Evolutionary conservation across 306 rosid species (phyloP), one percentile per base, ranked within the genome.

Genomic region (Cicer cuneatum): DNA sequence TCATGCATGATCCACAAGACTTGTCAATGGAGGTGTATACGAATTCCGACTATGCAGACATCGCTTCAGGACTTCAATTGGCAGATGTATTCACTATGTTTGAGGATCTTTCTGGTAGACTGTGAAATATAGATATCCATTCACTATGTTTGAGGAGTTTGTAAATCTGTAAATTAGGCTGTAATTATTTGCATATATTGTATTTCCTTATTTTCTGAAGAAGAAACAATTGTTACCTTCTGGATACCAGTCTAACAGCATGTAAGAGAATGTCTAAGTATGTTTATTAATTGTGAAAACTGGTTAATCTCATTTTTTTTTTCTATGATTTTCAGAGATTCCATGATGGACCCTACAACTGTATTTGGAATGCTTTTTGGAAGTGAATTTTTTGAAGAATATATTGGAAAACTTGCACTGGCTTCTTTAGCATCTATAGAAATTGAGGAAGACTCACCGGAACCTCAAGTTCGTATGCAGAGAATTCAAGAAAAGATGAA

Each of bases 351-450:
- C 56, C 99, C 99, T 57, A 33, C 95, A 67, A 66, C 92, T 63
- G 99, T 94, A 69, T 94, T 94, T 68, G 99, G 99, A 61, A 94
- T 94, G 99, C 86, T 94, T 82, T 94, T 94, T 66, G 99, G 99
- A 78, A 94, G 95, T 52, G 99, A 94, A 7, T 64, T 7, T 40
- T 94, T 94, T 84, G 99, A 92, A 57, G 99, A 92, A 49, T 94
- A 87, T 80, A 83, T 92, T 49, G 99, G 99, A 62, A 84, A 87
- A 80, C 92, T 94, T 77, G 93, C 95, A 79, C 81, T 92, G 81
- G 95, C 96, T 73, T 73, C 86, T 63, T 49, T 92, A 73, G 83
- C 92, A 66, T 81, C 96, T 67, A 59, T 90, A 41, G 98, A 89
- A 67, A 12, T 85, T 33, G 96, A 89, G 9, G 96, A 90, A 42